A percentile compares a stretch with the other conserved stretches of the same genome.
Evolutionary conservation across 2,329 filamentous ascomycete genomes (phyloP).

Genomic region (Fusarium dimerum): DNA sequence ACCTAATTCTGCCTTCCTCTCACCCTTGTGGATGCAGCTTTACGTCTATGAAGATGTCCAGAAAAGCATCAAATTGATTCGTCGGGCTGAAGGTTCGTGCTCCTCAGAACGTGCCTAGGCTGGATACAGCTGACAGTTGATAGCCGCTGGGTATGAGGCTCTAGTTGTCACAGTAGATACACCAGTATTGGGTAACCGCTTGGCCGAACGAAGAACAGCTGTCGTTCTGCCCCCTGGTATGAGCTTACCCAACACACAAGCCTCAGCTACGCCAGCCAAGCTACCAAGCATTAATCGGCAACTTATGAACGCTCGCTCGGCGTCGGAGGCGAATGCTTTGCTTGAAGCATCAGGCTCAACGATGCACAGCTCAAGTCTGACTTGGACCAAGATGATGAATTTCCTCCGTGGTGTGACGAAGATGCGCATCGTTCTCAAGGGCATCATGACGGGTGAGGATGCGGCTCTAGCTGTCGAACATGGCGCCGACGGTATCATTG

Average conservation of each 20-base stretch:
- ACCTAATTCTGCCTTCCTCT: background rate
- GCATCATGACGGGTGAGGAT: slow-evolving; percentile 7
- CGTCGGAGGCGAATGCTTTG: slow-evolving; percentile 17
- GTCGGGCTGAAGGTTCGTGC: slow-evolving; percentile 9
- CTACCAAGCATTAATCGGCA: background rate
- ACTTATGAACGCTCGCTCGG: slow-evolving; percentile 22
- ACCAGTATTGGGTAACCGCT: slow-evolving; percentile 31
- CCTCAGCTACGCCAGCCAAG: background rate
- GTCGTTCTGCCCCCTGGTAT: slow-evolving; percentile 22
- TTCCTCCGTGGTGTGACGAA: slow-evolving; percentile 24
- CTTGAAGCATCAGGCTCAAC: slow-evolving; percentile 3
- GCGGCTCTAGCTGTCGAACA: background rate
- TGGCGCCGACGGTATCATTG: slow-evolving; percentile 2
- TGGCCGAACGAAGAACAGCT: slow-evolving; percentile 30
- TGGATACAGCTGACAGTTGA: too few relatives aligned
- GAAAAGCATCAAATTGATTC: slow-evolving; percentile 17
- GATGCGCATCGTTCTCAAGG: slow-evolving; percentile 26
- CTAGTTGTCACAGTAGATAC: slow-evolving; percentile 33
- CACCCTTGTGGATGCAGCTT: slow-evolving; percentile 20
- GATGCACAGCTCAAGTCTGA: slow-evolving; percentile 18
- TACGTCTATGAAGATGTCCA: slow-evolving; percentile 1
- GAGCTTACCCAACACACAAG: slow-evolving; percentile 22
- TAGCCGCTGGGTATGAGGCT: slow-evolving; percentile 29
- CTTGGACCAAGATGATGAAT: slow-evolving; percentile 23
- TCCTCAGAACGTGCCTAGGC: too few relatives aligned